phyloP scores from a whole-genome alignment of 164 flowering plant species.

The Magnolia changhungtana region DNA sequence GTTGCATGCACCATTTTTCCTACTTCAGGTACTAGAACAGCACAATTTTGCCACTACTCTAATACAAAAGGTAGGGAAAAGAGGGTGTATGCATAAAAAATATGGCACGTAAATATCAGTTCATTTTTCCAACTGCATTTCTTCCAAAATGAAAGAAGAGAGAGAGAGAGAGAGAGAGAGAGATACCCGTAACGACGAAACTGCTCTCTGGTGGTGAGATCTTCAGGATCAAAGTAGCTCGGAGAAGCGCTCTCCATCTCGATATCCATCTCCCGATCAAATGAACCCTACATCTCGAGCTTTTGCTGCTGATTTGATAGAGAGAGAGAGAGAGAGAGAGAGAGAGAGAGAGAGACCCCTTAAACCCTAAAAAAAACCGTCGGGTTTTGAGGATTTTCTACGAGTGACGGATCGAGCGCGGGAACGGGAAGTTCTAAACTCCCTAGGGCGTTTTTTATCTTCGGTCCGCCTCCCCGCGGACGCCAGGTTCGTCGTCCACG shows the following conservation, averaged over 20 bases:
- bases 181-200: conserved; percentile 83
- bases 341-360: neutral
- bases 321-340: neutral
- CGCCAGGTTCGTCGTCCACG: no score
- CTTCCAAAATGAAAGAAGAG: neutral
- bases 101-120: neutral
- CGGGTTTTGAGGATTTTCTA: neutral
- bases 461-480: no score
- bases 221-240: conserved; percentile 66
- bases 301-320: neutral
- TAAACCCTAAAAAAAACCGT: neutral
- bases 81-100: neutral
- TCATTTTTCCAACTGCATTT: neutral
- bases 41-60: no score
- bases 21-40: no score
- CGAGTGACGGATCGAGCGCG: neutral
- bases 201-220: conserved; percentile 56
- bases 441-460: neutral
- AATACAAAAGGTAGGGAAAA: no score
- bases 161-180: neutral
- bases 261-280: conserved; percentile 32
- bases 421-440: neutral
- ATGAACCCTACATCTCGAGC: conserved; percentile 8
- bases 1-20: no score
- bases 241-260: conserved; percentile 62